A percentile compares a stretch with the other conserved stretches of the same genome.
These are phyloP conservation scores for Apium graveolens DNA, from an alignment of 129 eudicot species.

Conservation along the genomic window DNA sequence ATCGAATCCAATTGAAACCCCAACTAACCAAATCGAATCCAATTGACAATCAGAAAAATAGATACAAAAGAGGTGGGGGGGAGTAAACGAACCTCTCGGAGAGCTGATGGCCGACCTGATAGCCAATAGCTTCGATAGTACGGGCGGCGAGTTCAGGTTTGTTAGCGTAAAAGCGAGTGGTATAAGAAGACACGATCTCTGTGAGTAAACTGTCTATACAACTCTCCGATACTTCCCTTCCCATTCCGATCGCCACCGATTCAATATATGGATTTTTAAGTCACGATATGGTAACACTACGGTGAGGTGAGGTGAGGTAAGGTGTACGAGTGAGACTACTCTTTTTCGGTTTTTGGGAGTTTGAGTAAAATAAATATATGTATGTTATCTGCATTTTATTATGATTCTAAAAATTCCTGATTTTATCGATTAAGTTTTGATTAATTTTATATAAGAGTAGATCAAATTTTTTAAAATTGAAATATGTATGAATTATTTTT, in stretches of 20 bases:
- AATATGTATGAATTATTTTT: too few species aligned
- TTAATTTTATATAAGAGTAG: too few species aligned
- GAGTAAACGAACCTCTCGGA: slow-evolving; percentile 48
- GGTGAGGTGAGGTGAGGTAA: too few species aligned
- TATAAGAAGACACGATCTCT: slow-evolving; percentile 70
- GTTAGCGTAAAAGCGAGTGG: slow-evolving; percentile 63
- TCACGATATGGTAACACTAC: background rate
- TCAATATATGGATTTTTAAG: background rate
- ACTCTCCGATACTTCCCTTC: slow-evolving; percentile 78
- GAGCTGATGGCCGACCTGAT: slow-evolving; percentile 92
- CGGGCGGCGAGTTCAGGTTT: slow-evolving; percentile 96
- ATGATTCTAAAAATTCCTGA: too few species aligned
- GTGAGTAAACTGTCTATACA: slow-evolving; percentile 75
- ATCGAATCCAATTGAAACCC: background rate
- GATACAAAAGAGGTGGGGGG: rapidly evolving
- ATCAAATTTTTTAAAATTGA: too few species aligned
- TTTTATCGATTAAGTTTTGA: too few species aligned
- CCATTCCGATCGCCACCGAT: slow-evolving; percentile 30
- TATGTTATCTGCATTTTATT: too few species aligned
- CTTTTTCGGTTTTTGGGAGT: background rate
- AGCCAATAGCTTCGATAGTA: slow-evolving; percentile 85
- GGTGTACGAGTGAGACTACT: too few species aligned
- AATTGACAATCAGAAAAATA: background rate
- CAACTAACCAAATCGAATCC: background rate
- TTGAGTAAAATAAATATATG: background rate